Conservation (phyloP, 2,329 filamentous ascomycete genomes). For the Allantophomopsis cytisporea region DNA sequence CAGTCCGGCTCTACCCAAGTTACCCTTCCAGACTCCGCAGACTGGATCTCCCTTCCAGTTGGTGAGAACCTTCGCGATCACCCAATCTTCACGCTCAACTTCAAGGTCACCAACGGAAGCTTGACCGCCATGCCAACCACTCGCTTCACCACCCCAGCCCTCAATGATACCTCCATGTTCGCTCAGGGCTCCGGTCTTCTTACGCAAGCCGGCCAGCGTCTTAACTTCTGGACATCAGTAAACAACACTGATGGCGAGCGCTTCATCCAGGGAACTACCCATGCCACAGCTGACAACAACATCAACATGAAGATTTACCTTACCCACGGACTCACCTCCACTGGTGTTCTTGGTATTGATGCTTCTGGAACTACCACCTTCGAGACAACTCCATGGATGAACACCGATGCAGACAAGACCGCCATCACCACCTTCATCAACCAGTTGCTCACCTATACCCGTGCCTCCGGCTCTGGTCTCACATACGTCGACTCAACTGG, state of each 20-base stretch:
- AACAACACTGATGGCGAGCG: slow-evolving; percentile 23
- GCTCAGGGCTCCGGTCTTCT: slow-evolving; percentile 22
- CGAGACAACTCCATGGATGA: slow-evolving; percentile 19
- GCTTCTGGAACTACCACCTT: slow-evolving; percentile 24
- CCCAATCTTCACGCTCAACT: slow-evolving; percentile 1
- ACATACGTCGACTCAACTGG: not conserved
- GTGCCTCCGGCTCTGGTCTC: not conserved
- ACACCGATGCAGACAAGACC: not conserved
- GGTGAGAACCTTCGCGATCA: slow-evolving; percentile 1
- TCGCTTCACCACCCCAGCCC: not conserved
- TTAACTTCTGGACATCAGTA: slow-evolving; percentile 24
- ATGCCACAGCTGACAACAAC: slow-evolving; percentile 23
- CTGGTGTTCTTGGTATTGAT: slow-evolving; percentile 25
- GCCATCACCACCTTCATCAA: not conserved
- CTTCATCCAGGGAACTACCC: slow-evolving; percentile 28
- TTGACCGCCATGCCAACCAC: not conserved
- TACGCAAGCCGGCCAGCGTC: slow-evolving; percentile 25
- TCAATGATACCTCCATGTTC: slow-evolving; percentile 16
- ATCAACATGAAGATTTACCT: slow-evolving; percentile 32
- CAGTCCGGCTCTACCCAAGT: not conserved
- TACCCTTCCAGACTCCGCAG: not conserved
- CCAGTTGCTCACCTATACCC: not conserved
- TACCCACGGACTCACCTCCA: slow-evolving; percentile 30
- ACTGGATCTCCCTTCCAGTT: slow-evolving; percentile 2
- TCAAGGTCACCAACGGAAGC: slow-evolving; percentile 1